Evolutionary conservation across 129 eudicot genomes (phyloP).

Genomic region (Mikania micrantha): DNA sequence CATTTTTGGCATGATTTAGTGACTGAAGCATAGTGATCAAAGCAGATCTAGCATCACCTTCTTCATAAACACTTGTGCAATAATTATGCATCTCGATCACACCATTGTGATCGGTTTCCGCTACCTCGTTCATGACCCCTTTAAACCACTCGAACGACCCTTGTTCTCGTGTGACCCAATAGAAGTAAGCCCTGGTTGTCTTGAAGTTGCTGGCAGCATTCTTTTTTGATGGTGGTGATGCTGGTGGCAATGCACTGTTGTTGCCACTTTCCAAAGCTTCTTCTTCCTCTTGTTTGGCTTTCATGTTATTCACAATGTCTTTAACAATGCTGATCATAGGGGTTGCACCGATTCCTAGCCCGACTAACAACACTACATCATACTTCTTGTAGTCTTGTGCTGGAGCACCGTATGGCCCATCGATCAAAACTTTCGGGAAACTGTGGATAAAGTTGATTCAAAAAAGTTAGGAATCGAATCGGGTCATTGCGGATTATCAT

Average conservation of each 20-base stretch:
- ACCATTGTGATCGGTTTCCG: conserved; percentile 38
- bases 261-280: conserved; percentile 19
- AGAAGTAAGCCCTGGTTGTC: conserved; percentile 50
- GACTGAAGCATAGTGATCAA: conserved; percentile 60
- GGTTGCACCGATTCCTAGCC: conserved; percentile 66
- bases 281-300: conserved; percentile 27
- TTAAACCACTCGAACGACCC: conserved; percentile 74
- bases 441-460: conserved; percentile 19
- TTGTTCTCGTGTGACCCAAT: conserved; percentile 68
- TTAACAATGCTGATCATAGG: conserved; percentile 65
- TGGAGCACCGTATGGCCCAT: conserved; percentile 78
- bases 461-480: conserved; percentile 3
- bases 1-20: conserved; percentile 60
- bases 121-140: conserved; percentile 67
- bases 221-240: conserved; percentile 15
- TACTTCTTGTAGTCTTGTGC: conserved; percentile 69
- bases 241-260: conserved; percentile 5
- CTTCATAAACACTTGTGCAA: conserved; percentile 82
- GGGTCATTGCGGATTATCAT: not conserved
- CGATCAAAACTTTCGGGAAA: conserved; percentile 44
- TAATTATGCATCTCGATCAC: conserved; percentile 75
- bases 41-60: conserved; percentile 77
- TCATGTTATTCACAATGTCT: conserved; percentile 57
- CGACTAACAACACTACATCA: conserved; percentile 55
- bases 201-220: conserved; percentile 10